These are phyloP conservation scores for Leccinellum albellum DNA, from an alignment of 768 basidiomycete genomes.

Conservation along the genomic window DNA sequence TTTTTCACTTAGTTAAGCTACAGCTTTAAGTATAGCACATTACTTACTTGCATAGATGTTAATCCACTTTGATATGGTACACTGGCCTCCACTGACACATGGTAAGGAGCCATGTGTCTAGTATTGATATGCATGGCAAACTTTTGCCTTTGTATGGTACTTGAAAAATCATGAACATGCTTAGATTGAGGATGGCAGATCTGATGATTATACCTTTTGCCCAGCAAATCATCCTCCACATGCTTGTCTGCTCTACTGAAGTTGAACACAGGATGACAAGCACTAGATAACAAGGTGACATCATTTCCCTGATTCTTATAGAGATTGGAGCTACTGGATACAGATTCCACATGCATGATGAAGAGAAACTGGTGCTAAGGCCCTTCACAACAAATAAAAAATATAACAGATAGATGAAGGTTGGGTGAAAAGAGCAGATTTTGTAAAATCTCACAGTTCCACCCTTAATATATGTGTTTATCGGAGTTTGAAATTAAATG, in stretches of 20 bases:
- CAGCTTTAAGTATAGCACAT: neutral
- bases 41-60: slow-evolving; percentile 9
- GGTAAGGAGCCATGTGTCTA: slow-evolving; percentile 9
- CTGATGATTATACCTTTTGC: neutral
- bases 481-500: slow-evolving; percentile 15
- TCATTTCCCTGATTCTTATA: neutral
- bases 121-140: slow-evolving; percentile 17
- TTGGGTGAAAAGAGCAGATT: neutral
- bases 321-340: neutral
- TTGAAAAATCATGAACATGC: neutral
- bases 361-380: neutral
- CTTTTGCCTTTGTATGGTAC: slow-evolving; percentile 2
- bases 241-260: neutral
- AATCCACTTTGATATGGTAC: neutral
- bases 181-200: neutral
- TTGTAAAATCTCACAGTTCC: neutral
- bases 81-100: neutral
- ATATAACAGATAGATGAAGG: neutral
- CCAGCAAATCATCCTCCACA: neutral
- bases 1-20: neutral
- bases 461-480: slow-evolving; percentile 6
- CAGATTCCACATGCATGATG: slow-evolving; percentile 4
- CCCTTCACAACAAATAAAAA: neutral
- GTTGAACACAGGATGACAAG: neutral
- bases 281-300: neutral